phyloP scores from a whole-genome alignment of 352 stramenopile genomes.

The Saprolegnia diclina region DNA sequence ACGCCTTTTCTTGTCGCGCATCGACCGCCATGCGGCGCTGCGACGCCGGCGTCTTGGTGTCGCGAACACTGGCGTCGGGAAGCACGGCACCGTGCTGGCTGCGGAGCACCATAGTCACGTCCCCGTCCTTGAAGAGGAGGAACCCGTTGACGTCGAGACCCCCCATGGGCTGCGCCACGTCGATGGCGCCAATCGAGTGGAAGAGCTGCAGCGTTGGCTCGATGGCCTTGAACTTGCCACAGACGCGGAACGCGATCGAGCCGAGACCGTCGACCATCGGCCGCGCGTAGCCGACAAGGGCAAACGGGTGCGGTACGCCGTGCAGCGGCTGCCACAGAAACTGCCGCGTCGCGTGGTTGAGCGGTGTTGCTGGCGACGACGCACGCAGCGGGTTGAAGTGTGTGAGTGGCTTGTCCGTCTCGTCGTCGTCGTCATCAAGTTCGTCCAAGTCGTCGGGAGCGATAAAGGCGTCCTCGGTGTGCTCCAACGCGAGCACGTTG shows the following conservation, averaged over 20 bases:
- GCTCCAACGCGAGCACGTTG: slow-evolving; percentile 11
- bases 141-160: slow-evolving; percentile 49
- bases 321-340: slow-evolving; percentile 69
- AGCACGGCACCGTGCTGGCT: slow-evolving; percentile 31
- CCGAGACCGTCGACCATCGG: neutral
- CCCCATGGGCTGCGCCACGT: slow-evolving; percentile 31
- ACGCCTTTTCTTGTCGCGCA: neutral
- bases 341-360: slow-evolving; percentile 25
- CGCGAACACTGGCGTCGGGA: neutral
- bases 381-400: slow-evolving; percentile 12
- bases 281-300: slow-evolving; percentile 53
- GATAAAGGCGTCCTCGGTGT: neutral
- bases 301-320: slow-evolving; percentile 66
- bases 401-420: neutral
- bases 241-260: slow-evolving; percentile 56
- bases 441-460: too few species aligned
- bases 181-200: slow-evolving; percentile 51
- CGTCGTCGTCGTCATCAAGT: neutral
- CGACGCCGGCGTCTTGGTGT: neutral
- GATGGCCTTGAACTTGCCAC: slow-evolving; percentile 66
- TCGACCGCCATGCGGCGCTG: neutral
- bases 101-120: slow-evolving; percentile 71
- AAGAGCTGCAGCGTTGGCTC: slow-evolving; percentile 61
- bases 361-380: neutral
- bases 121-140: slow-evolving; percentile 74